Conservation (phyloP, 73 alveolate genomes). For the Halteria grandinella region DNA sequence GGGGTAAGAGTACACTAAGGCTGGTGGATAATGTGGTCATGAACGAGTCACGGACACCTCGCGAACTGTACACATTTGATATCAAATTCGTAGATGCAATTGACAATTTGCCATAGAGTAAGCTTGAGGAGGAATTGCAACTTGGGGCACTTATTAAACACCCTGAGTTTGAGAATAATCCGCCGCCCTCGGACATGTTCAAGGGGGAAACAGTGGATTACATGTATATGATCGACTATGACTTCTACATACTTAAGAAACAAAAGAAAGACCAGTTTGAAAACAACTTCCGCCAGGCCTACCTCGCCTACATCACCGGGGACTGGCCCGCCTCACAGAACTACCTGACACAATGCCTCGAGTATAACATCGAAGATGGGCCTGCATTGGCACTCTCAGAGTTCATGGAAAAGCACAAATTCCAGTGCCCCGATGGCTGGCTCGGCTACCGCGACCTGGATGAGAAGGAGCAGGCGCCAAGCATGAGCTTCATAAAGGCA, state of each 20-base stretch:
- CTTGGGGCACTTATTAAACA: slow-evolving; percentile 51
- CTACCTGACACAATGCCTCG: slow-evolving; percentile 1
- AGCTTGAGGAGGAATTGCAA: slow-evolving; percentile 16
- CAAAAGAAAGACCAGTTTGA: slow-evolving; percentile 3
- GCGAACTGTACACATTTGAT: slow-evolving; percentile 40
- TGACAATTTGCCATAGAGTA: slow-evolving; percentile 1
- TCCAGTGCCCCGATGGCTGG: slow-evolving; percentile 37
- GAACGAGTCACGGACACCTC: slow-evolving; percentile 13
- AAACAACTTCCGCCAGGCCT: slow-evolving; percentile 19
- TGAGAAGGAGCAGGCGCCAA: slow-evolving; percentile 44
- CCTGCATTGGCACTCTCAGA: slow-evolving; percentile 13
- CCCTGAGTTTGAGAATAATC: slow-evolving; percentile 12
- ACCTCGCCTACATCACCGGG: slow-evolving; percentile 2
- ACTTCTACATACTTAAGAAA: slow-evolving; percentile 5
- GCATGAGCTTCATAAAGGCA: slow-evolving; percentile 17
- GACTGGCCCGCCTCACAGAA: neutral
- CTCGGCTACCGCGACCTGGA: slow-evolving; percentile 40
- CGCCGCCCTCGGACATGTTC: slow-evolving; percentile 23
- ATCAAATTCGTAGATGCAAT: slow-evolving; percentile 11
- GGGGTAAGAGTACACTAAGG: slow-evolving; percentile 48
- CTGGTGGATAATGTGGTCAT: slow-evolving; percentile 39
- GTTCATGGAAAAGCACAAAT: slow-evolving; percentile 36
- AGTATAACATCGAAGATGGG: slow-evolving; percentile 20
- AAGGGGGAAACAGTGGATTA: slow-evolving; percentile 21
- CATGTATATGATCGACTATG: slow-evolving; percentile 53